Conservation (phyloP, 2,329 filamentous ascomycete genomes). For the Ascochyta clinopodiicola region DNA sequence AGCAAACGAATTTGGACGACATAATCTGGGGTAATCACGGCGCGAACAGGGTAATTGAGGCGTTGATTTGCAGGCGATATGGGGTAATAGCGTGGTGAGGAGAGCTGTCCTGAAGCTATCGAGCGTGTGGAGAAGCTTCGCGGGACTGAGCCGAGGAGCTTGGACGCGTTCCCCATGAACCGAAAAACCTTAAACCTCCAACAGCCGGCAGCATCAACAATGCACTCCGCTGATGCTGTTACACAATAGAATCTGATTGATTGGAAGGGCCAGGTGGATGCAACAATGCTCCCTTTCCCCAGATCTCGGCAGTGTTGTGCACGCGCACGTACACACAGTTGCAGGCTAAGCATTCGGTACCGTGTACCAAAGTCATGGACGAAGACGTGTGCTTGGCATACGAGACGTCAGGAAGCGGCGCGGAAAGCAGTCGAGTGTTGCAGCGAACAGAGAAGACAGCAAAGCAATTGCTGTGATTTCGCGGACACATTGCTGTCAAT, state of each 20-base stretch:
- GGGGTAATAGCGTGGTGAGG: conserved; percentile 16
- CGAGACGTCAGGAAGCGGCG: neutral
- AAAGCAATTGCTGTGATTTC: neutral
- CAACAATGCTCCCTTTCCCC: conserved; percentile 15
- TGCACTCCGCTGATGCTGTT: conserved; percentile 10
- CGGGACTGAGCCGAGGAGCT: conserved; percentile 17
- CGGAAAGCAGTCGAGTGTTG: neutral
- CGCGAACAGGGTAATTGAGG: conserved; percentile 6
- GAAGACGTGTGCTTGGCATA: conserved; percentile 11
- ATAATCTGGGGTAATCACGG: conserved; percentile 25
- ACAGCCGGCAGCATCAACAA: conserved; percentile 14
- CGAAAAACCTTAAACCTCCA: conserved; percentile 6
- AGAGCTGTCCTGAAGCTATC: conserved; percentile 7
- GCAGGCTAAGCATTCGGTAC: conserved; percentile 19
- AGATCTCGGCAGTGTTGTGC: conserved; percentile 18
- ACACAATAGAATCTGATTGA: conserved; percentile 19
- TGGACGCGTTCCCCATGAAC: conserved; percentile 8
- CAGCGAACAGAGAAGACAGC: neutral
- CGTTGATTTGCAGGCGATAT: conserved; percentile 6
- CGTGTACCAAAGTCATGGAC: conserved; percentile 14
- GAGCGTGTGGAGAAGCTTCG: conserved; percentile 14
- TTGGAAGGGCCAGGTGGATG: conserved; percentile 7
- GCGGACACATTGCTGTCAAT: conserved; percentile 10
- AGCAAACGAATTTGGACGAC: conserved; percentile 39
- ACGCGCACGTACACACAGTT: conserved; percentile 12